Conservation (phyloP, 441 rosid genomes). For the Adansonia gregorii region DNA sequence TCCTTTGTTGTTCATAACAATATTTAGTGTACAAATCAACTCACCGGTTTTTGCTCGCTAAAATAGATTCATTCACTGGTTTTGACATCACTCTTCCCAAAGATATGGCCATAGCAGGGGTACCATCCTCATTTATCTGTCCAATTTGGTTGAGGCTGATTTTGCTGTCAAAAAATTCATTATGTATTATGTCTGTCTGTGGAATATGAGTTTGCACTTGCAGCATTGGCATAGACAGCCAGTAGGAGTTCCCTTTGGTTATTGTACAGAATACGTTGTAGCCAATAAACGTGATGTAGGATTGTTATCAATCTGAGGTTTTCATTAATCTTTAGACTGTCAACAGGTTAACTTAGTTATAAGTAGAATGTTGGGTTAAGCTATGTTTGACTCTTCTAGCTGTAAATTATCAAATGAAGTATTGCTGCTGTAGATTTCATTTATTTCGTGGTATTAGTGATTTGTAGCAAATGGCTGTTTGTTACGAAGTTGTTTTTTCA, state of each 20-base stretch:
- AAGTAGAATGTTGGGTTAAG: background rate
- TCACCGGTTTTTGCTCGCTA: background rate
- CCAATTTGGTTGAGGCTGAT: background rate
- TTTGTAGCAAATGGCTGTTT: background rate
- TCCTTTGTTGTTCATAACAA: background rate
- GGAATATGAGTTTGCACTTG: background rate
- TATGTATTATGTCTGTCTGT: background rate
- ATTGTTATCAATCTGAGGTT: background rate
- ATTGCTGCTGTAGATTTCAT: background rate
- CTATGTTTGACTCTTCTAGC: background rate
- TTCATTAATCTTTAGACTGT: background rate
- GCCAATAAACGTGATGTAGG: background rate
- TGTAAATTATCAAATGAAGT: background rate
- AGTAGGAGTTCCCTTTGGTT: background rate
- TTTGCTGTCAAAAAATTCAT: constrained; percentile 4
- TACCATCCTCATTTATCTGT: background rate
- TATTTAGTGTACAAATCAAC: background rate
- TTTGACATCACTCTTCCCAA: background rate
- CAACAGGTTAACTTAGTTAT: background rate
- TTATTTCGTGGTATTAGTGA: background rate
- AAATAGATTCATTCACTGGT: background rate
- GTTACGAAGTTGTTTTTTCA: constrained; percentile 9
- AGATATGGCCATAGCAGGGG: background rate
- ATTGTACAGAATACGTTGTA: background rate
- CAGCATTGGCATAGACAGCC: background rate